These are phyloP conservation scores for Trypethelium eluteriae DNA, from an alignment of 495 filamentous ascomycete genomes.

Conservation along the genomic window DNA sequence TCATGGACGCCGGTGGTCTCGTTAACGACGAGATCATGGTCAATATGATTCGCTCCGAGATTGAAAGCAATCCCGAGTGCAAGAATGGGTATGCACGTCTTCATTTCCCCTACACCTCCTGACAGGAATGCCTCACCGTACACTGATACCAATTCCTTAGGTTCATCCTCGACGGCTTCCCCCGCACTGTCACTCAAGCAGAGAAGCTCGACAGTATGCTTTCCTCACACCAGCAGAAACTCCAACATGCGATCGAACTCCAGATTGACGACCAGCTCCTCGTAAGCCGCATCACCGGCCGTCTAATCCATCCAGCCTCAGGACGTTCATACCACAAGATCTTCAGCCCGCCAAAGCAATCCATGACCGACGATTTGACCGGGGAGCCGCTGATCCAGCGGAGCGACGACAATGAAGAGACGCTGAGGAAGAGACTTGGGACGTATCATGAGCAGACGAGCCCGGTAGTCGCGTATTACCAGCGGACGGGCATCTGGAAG, in stretches of 20 bases:
- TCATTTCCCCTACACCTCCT: not conserved
- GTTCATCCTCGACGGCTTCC: constrained; percentile 98
- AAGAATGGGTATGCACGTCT: constrained; percentile 70
- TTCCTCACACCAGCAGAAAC: constrained; percentile 56
- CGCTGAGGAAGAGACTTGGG: constrained; percentile 84
- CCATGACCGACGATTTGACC: constrained; percentile 94
- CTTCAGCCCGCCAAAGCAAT: constrained; percentile 94
- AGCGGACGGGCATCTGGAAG: constrained; percentile 93
- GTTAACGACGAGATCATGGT: constrained; percentile 99
- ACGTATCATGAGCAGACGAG: constrained; percentile 93
- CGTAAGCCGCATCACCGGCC: constrained; percentile 92
- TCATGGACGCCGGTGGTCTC: constrained; percentile 96
- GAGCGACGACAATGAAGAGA: constrained; percentile 95
- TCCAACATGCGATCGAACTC: constrained; percentile 91
- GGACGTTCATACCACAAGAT: constrained; percentile 94
- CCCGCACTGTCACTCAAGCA: constrained; percentile 89
- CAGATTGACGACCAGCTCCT: constrained; percentile 92
- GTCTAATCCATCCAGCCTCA: constrained; percentile 88
- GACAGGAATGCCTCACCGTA: not conserved
- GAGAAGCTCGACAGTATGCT: constrained; percentile 94
- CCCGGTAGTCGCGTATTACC: constrained; percentile 91
- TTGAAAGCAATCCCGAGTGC: constrained; percentile 90
- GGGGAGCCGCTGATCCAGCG: constrained; percentile 96
- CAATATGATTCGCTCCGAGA: constrained; percentile 96
- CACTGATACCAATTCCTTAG: constrained; percentile 41